These are phyloP conservation scores for Fraxinus anomala DNA, from an alignment of 257 asterid genomes.

Conservation along the genomic window DNA sequence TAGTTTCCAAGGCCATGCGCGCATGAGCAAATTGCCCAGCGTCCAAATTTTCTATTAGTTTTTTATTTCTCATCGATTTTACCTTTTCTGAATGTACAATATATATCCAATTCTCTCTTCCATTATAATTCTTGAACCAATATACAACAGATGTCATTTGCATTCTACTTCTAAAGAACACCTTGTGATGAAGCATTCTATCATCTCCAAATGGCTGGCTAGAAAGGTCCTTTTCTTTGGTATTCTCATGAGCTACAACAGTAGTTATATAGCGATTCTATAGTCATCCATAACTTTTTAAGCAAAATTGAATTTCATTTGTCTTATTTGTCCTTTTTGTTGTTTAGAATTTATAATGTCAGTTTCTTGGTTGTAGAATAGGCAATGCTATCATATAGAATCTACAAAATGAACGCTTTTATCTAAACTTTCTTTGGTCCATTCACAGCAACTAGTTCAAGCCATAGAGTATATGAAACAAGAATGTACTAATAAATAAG, in stretches of 20 bases:
- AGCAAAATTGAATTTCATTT: constrained; percentile 3
- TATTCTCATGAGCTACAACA: constrained; percentile 6
- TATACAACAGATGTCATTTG: background rate
- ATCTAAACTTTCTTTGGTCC: background rate
- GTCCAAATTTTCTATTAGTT: too few species aligned
- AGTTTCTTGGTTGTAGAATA: background rate
- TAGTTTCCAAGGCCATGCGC: too few species aligned
- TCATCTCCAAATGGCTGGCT: background rate
- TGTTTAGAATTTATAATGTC: background rate
- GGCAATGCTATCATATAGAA: background rate
- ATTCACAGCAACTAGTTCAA: constrained; percentile 16
- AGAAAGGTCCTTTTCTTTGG: constrained; percentile 11
- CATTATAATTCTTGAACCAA: too few species aligned
- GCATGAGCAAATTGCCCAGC: too few species aligned
- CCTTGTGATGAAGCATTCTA: constrained; percentile 6
- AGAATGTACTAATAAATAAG: background rate
- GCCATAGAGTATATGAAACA: background rate
- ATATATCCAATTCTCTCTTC: too few species aligned
- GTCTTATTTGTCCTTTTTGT: constrained; percentile 2
- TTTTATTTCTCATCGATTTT: too few species aligned
- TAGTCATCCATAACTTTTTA: constrained; percentile 7
- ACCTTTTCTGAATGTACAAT: too few species aligned
- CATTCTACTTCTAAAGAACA: constrained; percentile 11
- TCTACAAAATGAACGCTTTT: background rate
- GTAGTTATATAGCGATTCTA: background rate